Percentiles rank a stretch among this genome's conserved stretches.
These are phyloP conservation scores for Pelargonium myrrhifolium DNA, from an alignment of 441 rosid species.

Conservation along the genomic window DNA sequence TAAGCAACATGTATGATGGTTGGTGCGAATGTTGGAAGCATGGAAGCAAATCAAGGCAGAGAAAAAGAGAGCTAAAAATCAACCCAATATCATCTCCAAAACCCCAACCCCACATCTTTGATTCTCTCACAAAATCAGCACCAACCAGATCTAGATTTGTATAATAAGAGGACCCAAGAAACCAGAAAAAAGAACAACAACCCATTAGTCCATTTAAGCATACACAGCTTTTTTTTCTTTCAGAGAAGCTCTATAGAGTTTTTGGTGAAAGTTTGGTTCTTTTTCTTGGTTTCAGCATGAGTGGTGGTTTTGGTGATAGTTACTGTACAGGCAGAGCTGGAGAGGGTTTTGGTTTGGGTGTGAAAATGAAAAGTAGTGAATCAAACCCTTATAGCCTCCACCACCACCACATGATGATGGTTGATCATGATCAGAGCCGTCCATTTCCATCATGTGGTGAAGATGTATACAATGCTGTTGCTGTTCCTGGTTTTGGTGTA, in stretches of 20 bases:
- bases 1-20: background rate
- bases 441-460: slow-evolving; percentile 7
- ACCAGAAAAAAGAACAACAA: background rate
- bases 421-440: slow-evolving; percentile 19
- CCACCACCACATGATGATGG: slow-evolving; percentile 13
- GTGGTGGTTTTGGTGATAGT: background rate
- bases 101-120: slow-evolving; percentile 6
- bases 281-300: background rate
- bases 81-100: background rate
- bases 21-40: slow-evolving; percentile 31
- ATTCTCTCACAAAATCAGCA: background rate
- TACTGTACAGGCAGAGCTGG: background rate
- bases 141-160: slow-evolving; percentile 2
- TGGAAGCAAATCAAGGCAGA: slow-evolving; percentile 21
- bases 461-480: background rate
- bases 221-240: too few relatives aligned
- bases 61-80: slow-evolving; percentile 17
- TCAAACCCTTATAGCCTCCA: background rate
- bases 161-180: background rate
- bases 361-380: background rate
- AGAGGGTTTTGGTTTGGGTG: background rate
- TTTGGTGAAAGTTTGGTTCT: background rate
- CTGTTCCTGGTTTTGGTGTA: slow-evolving; percentile 10
- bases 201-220: background rate
- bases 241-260: too few relatives aligned